Evolutionary conservation across 306 rosid species (phyloP).

Genomic region (Quercus rubra): DNA sequence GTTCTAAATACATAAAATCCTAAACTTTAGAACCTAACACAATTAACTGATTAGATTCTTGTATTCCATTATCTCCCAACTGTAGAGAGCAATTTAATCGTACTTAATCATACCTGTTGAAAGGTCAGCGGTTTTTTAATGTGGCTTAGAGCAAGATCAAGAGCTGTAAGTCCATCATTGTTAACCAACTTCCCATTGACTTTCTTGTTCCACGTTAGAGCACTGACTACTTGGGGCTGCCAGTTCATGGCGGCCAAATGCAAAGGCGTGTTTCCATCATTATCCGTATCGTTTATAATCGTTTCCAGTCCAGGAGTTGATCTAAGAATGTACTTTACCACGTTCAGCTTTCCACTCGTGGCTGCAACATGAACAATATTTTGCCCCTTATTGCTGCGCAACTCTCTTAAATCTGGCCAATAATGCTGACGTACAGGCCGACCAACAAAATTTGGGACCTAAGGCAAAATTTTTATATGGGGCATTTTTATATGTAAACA

Average conservation of each 20-base stretch:
- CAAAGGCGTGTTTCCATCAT: slow-evolving; percentile 17
- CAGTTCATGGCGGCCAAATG: slow-evolving; percentile 20
- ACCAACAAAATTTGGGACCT: too few relatives aligned
- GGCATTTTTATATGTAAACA: too few relatives aligned
- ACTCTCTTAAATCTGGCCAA: not conserved
- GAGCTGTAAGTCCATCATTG: not conserved
- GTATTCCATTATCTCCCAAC: too few relatives aligned
- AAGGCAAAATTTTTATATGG: too few relatives aligned
- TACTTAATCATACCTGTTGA: too few relatives aligned
- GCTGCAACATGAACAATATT: not conserved
- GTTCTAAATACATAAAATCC: too few relatives aligned
- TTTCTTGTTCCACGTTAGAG: slow-evolving; percentile 1
- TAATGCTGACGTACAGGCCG: not conserved
- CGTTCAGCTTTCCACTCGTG: not conserved
- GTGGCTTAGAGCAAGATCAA: too few relatives aligned
- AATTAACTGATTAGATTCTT: too few relatives aligned
- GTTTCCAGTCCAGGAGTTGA: not conserved
- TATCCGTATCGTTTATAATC: slow-evolving; percentile 26
- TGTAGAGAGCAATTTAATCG: too few relatives aligned
- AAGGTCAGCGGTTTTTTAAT: too few relatives aligned
- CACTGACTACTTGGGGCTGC: not conserved
- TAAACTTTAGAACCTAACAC: too few relatives aligned
- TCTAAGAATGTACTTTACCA: slow-evolving; percentile 8
- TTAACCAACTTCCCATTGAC: not conserved
- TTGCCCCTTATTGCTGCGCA: too few relatives aligned